Percentiles rank a stretch among this genome's conserved stretches.
Evolutionary conservation across 2,329 filamentous ascomycete species (phyloP).

Genomic region (Fusarium scirpi): DNA sequence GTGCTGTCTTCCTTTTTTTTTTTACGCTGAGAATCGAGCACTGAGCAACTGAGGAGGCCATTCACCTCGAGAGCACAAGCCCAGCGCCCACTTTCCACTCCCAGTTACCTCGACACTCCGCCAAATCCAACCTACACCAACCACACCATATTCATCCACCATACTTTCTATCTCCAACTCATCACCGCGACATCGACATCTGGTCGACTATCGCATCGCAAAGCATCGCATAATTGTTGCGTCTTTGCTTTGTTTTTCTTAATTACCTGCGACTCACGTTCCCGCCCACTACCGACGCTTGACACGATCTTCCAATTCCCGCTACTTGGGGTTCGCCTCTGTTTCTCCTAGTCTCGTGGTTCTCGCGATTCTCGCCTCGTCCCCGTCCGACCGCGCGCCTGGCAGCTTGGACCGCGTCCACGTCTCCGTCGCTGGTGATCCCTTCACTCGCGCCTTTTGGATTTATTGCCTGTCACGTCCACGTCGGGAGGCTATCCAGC

Average conservation of each 20-base stretch:
- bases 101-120: constrained; percentile 44
- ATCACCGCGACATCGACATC: constrained; percentile 42
- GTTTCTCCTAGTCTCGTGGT: constrained; percentile 42
- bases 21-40: constrained; percentile 23
- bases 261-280: constrained; percentile 24
- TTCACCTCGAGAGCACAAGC: constrained; percentile 42
- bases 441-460: constrained; percentile 41
- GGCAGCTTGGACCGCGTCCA: constrained; percentile 47
- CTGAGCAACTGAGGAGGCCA: constrained; percentile 26
- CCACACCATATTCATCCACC: constrained; percentile 41
- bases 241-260: constrained; percentile 21
- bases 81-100: constrained; percentile 44
- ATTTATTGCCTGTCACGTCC: constrained; percentile 49
- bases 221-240: constrained; percentile 12
- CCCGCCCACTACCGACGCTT: constrained; percentile 35
- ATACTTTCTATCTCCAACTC: constrained; percentile 37
- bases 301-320: constrained; percentile 41
- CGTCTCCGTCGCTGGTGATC: constrained; percentile 28
- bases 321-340: constrained; percentile 35
- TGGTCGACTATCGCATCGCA: constrained; percentile 41
- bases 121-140: constrained; percentile 45
- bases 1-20: constrained; percentile 35
- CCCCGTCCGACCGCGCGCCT: constrained; percentile 40
- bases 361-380: constrained; percentile 40
- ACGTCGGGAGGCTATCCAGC: constrained; percentile 51